A percentile compares a stretch with the other conserved stretches of the same genome.
phyloP scores from a whole-genome alignment of 164 flowering plant genomes.

The Sextonia rubra region DNA sequence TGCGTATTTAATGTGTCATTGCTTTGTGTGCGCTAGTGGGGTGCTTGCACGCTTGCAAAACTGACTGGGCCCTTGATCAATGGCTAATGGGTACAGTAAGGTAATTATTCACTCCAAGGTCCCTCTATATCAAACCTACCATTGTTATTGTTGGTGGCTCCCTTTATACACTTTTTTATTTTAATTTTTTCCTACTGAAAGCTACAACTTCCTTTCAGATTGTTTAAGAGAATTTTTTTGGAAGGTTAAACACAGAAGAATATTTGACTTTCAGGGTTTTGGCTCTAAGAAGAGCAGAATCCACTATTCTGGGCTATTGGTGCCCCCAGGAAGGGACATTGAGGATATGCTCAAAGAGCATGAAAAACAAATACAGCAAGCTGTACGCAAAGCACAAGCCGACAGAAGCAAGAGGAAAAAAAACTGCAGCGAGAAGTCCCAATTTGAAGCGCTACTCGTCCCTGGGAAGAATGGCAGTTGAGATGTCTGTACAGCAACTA shows the following conservation, averaged over 20 bases:
- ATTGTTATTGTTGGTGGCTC: too few species aligned
- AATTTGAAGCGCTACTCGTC: slow-evolving; percentile 35
- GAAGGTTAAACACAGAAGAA: neutral
- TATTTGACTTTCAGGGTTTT: slow-evolving; percentile 37
- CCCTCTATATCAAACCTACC: too few species aligned
- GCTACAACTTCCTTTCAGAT: too few species aligned
- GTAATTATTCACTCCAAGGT: too few species aligned
- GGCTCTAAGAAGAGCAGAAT: slow-evolving; percentile 58
- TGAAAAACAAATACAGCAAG: slow-evolving; percentile 85
- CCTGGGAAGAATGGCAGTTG: slow-evolving; percentile 26
- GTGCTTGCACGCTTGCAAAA: too few species aligned
- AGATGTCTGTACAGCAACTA: slow-evolving; percentile 9
- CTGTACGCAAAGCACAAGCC: slow-evolving; percentile 77
- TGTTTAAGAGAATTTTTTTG: neutral
- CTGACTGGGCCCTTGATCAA: too few species aligned
- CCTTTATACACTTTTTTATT: too few species aligned
- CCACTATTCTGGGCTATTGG: slow-evolving; percentile 81
- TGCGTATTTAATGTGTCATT: too few species aligned
- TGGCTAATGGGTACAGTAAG: too few species aligned
- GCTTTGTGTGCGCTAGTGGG: too few species aligned
- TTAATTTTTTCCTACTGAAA: too few species aligned
- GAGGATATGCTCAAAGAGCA: slow-evolving; percentile 93
- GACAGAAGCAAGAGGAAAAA: slow-evolving; percentile 48
- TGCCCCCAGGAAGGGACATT: slow-evolving; percentile 76
- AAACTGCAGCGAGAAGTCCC: slow-evolving; percentile 22